Conservation (phyloP, 441 rosid species). For the Gossypium davidsonii region DNA sequence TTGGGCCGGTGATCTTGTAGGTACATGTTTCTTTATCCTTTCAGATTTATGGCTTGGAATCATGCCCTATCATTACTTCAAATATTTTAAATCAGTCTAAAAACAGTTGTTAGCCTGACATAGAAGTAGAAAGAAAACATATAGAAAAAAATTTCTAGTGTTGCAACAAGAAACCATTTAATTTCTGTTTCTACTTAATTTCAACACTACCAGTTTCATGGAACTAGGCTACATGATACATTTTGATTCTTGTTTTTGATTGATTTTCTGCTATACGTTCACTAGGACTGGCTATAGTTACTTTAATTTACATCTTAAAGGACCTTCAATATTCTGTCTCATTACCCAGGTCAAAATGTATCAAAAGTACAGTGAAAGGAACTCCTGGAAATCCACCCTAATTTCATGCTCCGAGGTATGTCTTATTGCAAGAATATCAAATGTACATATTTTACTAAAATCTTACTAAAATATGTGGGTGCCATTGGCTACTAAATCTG, state of each 20-base stretch:
- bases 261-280: neutral
- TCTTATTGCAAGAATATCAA: neutral
- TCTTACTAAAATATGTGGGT: neutral
- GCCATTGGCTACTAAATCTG: neutral
- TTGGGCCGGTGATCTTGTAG: constrained; percentile 99
- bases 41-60: constrained; percentile 15
- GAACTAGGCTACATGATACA: neutral
- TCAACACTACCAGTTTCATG: neutral
- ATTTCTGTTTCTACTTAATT: neutral
- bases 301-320: constrained; percentile 18
- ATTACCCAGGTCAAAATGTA: constrained; percentile 68
- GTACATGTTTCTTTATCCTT: constrained; percentile 66
- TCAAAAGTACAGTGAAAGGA: constrained; percentile 75
- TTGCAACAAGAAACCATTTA: constrained; percentile 6
- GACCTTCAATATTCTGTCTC: constrained; percentile 20
- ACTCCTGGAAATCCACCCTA: constrained; percentile 61
- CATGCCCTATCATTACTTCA: constrained; percentile 1
- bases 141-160: neutral
- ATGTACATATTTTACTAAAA: neutral
- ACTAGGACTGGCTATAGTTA: neutral
- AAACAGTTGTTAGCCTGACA: neutral
- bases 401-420: constrained; percentile 79
- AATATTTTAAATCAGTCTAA: neutral
- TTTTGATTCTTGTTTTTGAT: constrained; percentile 1
- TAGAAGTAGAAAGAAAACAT: neutral